Evolutionary conservation across 495 filamentous ascomycete genomes (phyloP).

Genomic region (Penicillium fimorum): DNA sequence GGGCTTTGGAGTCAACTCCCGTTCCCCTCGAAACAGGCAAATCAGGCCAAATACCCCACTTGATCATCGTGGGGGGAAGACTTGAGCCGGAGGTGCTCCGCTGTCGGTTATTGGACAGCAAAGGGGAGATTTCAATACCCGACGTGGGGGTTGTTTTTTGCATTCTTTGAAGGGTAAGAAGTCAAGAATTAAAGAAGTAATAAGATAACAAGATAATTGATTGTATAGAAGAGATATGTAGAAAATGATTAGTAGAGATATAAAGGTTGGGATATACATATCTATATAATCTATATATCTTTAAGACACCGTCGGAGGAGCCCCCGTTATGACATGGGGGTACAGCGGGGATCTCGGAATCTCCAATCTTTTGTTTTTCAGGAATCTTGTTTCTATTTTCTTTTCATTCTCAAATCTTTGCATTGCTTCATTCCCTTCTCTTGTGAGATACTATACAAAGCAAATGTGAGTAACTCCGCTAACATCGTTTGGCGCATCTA

Average conservation of each 20-base stretch:
- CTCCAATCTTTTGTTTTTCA: background rate
- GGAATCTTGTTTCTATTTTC: constrained; percentile 2
- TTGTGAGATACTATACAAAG: background rate
- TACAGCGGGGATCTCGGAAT: constrained; percentile 4
- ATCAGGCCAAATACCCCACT: background rate
- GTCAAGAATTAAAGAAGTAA: background rate
- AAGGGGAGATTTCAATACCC: constrained; percentile 33
- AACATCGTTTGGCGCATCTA: constrained; percentile 14
- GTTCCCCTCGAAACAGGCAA: constrained; percentile 19
- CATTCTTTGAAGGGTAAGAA: background rate
- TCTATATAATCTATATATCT: background rate
- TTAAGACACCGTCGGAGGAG: background rate
- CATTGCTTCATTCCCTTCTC: background rate
- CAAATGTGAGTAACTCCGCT: background rate
- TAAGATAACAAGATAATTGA: background rate
- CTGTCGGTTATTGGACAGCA: constrained; percentile 32
- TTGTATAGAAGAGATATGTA: background rate
- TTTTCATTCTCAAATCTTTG: background rate
- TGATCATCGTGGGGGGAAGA: constrained; percentile 3
- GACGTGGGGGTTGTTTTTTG: constrained; percentile 17
- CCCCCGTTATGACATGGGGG: constrained; percentile 6
- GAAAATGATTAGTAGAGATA: background rate
- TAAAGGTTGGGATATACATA: background rate
- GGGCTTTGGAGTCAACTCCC: constrained; percentile 17
- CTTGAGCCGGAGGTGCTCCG: constrained; percentile 32